Base-by-base conservation (phyloP, 2,329 filamentous ascomycete species). In the Acrodontium crateriforme region DNA sequence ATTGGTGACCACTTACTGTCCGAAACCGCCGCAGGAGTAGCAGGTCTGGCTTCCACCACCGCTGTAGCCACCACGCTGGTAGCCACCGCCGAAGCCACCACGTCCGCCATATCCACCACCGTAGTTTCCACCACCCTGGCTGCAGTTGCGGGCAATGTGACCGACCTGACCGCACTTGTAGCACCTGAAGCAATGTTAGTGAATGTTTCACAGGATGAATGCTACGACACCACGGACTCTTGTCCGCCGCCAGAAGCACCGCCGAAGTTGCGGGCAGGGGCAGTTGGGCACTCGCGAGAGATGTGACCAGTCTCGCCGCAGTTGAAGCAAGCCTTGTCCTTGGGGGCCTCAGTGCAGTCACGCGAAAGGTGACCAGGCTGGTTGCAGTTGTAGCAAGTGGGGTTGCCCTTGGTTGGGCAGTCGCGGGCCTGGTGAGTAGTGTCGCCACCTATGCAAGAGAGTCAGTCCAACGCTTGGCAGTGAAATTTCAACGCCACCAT, bases 161-260 rank as follows among this genome's bases (percentile, higher is more conserved):
- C 89, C 89, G 43, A 84, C 70, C 67, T 93, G 81, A 39, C 85
- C 85, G 63, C 89, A 98, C 78, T 94, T 94, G 75, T 94, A 94
- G 74, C 84, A 93, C n/a, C n/a, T n/a, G n/a, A n/a, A n/a, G n/a
- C n/a, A n/a, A n/a, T 18, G 24, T 38, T 18, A 40, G 36, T 63
- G 92, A 78, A n/a, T n/a, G n/a, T n/a, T n/a, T n/a, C n/a, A n/a
- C n/a, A n/a, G n/a, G n/a, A n/a, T n/a, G n/a, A n/a, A n/a, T n/a
- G n/a, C n/a, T n/a, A n/a, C n/a, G n/a, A n/a, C n/a, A n/a, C n/a
- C n/a, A n/a, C n/a, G n/a, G n/a, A n/a, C 60, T 46, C 66, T 49
- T 60, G 59, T 38, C 63, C 59, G 22, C 39, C 41, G 29, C 44
- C 45, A 39, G 60, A 56, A 34, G 55, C 50, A 27, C 58, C 62